These are phyloP conservation scores for Carex sylvatica DNA, from an alignment of 202 grass and related monocot species.

Conservation along the genomic window DNA sequence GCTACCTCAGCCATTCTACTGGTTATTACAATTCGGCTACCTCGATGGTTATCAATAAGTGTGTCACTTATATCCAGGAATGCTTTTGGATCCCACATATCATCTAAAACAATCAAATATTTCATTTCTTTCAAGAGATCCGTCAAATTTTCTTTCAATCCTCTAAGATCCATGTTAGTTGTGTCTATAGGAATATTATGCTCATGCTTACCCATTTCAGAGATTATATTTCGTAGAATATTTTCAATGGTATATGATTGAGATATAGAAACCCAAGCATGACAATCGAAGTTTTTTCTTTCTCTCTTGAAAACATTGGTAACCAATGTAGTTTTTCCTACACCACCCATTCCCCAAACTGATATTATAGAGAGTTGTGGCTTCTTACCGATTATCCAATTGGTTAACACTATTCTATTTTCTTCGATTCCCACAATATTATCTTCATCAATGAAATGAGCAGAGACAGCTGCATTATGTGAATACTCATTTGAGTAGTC, in stretches of 20 bases:
- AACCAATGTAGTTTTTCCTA: conserved; percentile 39
- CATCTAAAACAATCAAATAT: conserved; percentile 42
- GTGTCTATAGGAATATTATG: neutral
- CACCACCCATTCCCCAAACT: conserved; percentile 39
- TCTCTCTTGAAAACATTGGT: conserved; percentile 34
- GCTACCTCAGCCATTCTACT: conserved; percentile 17
- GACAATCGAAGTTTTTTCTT: conserved; percentile 32
- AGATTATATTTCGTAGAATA: conserved; percentile 14
- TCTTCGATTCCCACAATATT: conserved; percentile 43
- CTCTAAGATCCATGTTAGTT: neutral
- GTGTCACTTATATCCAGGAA: conserved; percentile 9
- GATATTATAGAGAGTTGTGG: conserved; percentile 23
- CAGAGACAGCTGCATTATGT: conserved; percentile 17
- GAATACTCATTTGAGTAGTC: conserved; percentile 5
- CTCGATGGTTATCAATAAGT: conserved; percentile 18
- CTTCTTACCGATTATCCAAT: conserved; percentile 6
- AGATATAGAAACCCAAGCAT: conserved; percentile 40
- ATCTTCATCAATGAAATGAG: conserved; percentile 43
- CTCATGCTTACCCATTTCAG: conserved; percentile 16
- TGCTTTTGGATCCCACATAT: conserved; percentile 32
- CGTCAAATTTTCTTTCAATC: conserved; percentile 13
- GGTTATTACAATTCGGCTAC: conserved; percentile 27
- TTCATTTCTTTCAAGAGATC: conserved; percentile 1
- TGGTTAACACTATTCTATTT: conserved; percentile 2
- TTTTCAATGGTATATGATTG: conserved; percentile 19